These are phyloP conservation scores for Fusarium circinatum DNA, from an alignment of 2,329 filamentous ascomycete genomes.

Conservation along the genomic window DNA sequence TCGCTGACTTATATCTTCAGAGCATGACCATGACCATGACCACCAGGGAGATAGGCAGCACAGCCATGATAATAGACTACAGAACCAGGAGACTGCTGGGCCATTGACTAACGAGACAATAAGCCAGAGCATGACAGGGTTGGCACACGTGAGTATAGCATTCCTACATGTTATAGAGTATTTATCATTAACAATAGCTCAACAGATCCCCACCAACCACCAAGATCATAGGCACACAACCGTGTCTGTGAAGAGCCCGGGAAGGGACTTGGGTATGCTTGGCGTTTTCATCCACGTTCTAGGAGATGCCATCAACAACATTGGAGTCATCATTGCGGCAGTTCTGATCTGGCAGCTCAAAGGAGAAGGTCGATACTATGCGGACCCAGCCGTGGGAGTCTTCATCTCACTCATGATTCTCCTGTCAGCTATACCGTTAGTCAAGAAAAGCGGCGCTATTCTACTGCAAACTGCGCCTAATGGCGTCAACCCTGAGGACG, in stretches of 20 bases:
- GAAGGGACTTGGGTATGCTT: conserved; percentile 74
- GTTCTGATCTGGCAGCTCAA: conserved; percentile 74
- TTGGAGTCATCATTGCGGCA: conserved; percentile 77
- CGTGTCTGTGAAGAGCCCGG: conserved; percentile 44
- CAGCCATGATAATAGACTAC: neutral
- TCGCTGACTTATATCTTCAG: conserved; percentile 20
- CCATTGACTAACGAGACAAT: conserved; percentile 7
- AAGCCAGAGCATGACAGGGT: conserved; percentile 24
- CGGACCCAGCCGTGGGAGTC: conserved; percentile 75
- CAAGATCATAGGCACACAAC: conserved; percentile 61
- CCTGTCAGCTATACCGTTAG: conserved; percentile 69
- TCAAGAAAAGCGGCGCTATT: conserved; percentile 71
- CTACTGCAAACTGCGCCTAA: conserved; percentile 73
- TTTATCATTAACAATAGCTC: conserved; percentile 19
- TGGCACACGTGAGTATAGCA: conserved; percentile 28
- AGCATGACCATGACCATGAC: conserved; percentile 53
- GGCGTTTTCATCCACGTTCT: conserved; percentile 77
- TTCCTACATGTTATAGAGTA: neutral
- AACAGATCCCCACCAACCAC: conserved; percentile 48
- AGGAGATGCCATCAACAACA: conserved; percentile 79
- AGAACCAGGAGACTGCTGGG: conserved; percentile 11
- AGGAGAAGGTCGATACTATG: conserved; percentile 71
- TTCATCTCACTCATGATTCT: conserved; percentile 80
- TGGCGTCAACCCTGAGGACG: conserved; percentile 68
- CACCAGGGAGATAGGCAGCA: conserved; percentile 45